Base-by-base conservation (phyloP, 345 rosid species). In the Citrus hindsii region DNA sequence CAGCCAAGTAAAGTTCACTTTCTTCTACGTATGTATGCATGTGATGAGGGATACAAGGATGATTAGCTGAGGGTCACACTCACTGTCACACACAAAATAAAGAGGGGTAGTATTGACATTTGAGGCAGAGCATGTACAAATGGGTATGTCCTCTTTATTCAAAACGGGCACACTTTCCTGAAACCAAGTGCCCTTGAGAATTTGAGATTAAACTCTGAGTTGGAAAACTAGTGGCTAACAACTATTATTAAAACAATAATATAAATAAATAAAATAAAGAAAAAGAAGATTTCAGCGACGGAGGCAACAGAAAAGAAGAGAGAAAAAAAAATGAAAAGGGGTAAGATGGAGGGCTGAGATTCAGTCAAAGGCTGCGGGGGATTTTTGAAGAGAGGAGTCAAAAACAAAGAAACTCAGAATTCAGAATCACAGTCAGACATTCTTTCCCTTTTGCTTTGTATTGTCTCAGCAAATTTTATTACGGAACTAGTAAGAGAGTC, bases 281-380 rank as follows among this genome's bases (percentile, higher is more conserved):
- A 65, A 67, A 22, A 37, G 2, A 30, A 30, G 9, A 53, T 14
- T 51, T 51, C 22, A 18, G 6, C 1, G 19, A 53, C 5, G 7
- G 22, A 5, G 58, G 58, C 58, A 21, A 38, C 21, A 35, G 35
- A 24, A 40, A 19, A 35, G 18, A 33, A 5, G 4, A 32, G 33
- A 32, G 4, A 32, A 32, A 30, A 28, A 9, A 22, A 64, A 77
- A 16, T 2, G 2, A 1, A 7, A n/a, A 67, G 22, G 66, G 3
- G 2, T 22, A 13, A 33, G 76, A 87, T 84, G 87, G 86, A 84
- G 68, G 91, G 90, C 79, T 79, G 81, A 80, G 85, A 85, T 87
- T 83, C 76, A 86, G 93, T 90, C 90, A 90, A 90, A 87, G 86
- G 82, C 79, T 64, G 85, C 78, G 38, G 56, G 71, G 77, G 69